phyloP scores from a whole-genome alignment of 2,329 filamentous ascomycete species.

The Hypoxylon sp. region DNA sequence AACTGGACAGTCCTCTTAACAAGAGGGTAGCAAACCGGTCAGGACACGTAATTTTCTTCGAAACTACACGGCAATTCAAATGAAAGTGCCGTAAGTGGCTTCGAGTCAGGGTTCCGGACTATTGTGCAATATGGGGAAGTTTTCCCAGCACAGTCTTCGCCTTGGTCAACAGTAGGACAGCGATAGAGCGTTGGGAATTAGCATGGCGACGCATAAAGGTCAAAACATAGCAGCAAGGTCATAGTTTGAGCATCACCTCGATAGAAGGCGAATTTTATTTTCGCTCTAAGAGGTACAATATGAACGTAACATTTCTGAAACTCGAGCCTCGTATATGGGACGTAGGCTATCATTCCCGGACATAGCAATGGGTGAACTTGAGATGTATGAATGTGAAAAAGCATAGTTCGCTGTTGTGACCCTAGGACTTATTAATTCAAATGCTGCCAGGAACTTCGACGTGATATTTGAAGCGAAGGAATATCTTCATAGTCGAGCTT shows the following conservation, averaged over 20 bases:
- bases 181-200: neutral
- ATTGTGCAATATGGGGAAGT: neutral
- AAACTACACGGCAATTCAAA: neutral
- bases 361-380: neutral
- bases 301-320: neutral
- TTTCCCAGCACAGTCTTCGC: neutral
- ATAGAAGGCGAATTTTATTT: neutral
- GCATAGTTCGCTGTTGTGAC: neutral
- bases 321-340: neutral
- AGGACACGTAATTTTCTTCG: neutral
- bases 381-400: neutral
- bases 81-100: neutral
- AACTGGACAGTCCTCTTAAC: neutral
- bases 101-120: neutral
- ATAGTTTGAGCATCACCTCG: neutral
- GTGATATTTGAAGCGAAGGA: neutral
- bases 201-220: neutral
- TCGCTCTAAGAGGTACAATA: neutral
- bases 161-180: neutral
- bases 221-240: neutral
- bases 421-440: neutral
- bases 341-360: neutral
- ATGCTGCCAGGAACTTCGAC: neutral
- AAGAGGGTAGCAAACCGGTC: neutral
- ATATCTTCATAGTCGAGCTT: constrained; percentile 9